A percentile compares a stretch with the other conserved stretches of the same genome.
Evolutionary conservation across 106 monocot genomes (phyloP).

Genomic region (Narthecium ossifragum): DNA sequence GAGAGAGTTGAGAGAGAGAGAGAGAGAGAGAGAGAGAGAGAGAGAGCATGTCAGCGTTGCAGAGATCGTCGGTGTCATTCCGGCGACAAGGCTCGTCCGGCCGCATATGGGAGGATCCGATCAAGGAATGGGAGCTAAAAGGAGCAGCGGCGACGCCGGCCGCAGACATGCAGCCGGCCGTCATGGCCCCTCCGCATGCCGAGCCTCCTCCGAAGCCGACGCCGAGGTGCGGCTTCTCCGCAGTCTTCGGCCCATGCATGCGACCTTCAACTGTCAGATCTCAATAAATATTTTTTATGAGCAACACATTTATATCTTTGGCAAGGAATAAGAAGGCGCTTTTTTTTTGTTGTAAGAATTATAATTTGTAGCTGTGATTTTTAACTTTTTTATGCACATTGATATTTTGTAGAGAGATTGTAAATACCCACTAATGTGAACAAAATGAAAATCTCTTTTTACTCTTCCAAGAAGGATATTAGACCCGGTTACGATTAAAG

Average conservation of each 20-base stretch:
- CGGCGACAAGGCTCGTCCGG: slow-evolving; percentile 12
- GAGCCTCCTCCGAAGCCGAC: not conserved
- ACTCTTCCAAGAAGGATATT: too few species aligned
- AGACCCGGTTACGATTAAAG: too few species aligned
- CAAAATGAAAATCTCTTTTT: too few species aligned
- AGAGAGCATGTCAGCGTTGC: slow-evolving; percentile 2
- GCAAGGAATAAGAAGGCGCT: too few species aligned
- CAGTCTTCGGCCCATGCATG: slow-evolving; percentile 3
- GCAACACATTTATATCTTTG: too few species aligned
- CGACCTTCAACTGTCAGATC: not conserved
- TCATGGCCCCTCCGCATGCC: not conserved
- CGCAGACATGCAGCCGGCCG: not conserved
- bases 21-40: not conserved
- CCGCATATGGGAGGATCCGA: not conserved
- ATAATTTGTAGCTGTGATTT: too few species aligned
- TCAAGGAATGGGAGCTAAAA: not conserved
- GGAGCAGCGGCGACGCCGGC: too few species aligned
- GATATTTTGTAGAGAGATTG: too few species aligned
- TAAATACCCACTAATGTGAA: too few species aligned
- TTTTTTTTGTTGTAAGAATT: too few species aligned
- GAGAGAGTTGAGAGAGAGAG: not conserved
- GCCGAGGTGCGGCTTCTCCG: not conserved
- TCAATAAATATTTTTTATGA: too few species aligned
- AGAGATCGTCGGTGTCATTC: slow-evolving; percentile 7
- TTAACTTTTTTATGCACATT: too few species aligned